Base-by-base conservation (phyloP, 441 rosid species). In the Dalechampia spathulata region DNA sequence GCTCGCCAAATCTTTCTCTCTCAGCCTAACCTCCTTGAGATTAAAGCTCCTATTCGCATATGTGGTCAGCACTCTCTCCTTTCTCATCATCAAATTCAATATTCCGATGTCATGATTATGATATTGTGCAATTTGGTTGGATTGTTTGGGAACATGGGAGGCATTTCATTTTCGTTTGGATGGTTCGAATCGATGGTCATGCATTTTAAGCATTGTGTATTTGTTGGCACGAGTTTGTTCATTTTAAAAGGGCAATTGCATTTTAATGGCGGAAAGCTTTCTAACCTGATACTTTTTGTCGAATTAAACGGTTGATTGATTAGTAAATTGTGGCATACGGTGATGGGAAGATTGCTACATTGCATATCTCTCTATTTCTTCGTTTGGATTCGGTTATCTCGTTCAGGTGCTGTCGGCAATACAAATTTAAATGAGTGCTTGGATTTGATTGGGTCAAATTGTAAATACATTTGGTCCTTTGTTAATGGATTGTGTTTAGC, bases 1-100 rank as follows among this genome's bases (percentile, higher is more conserved):
- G 89, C 99, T 27, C 83, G 99, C 41, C 97, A 90, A 81, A 83
- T 87, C 76, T 87, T 93, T 75, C 87, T 93, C 25, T 76, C 95
- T 49, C 86, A 93, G 71, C 95, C 97, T 23, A 81, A 58, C 63
- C 95, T 93, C 60, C 80, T 90, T 72, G 77, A 83, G 72, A 60
- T 90, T 41, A 83, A 72, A 60, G 96, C 97, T 63, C 99, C 99
- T 4, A 63, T 93, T 65, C 84, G 88, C 57, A 75, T 93, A 63
- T 87, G 97, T 55, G 99, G 97, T 93, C 56, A 64, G 83, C 60
- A 23, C 61, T 68, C 62, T 51, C 9, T 43, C 14, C 30, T 27
- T n/a, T n/a, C n/a, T n/a, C n/a, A n/a, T n/a, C n/a, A 20, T 8
- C 40, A 12, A 40, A 44, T 46, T 34, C 4, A 7, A 1, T 58